phyloP scores from a whole-genome alignment of 345 rosid species.

The Iberis pinnata region DNA sequence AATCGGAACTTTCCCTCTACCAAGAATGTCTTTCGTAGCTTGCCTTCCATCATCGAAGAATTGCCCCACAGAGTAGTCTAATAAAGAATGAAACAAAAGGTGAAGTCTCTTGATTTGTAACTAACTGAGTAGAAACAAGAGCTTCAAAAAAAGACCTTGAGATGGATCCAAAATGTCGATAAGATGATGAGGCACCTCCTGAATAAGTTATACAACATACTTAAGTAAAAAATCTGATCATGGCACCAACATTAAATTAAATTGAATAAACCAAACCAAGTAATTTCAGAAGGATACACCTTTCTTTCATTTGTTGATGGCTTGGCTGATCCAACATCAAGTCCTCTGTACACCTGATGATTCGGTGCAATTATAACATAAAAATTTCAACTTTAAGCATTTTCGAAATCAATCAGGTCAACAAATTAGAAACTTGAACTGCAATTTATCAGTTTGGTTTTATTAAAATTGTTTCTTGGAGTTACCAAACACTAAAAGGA shows the following conservation, averaged over 20 bases:
- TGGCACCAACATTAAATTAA: neutral
- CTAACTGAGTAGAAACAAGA: conserved; percentile 1
- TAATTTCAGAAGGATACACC: no score
- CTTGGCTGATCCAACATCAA: conserved; percentile 47
- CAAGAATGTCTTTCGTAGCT: conserved; percentile 57
- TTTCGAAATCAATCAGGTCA: conserved; percentile 3
- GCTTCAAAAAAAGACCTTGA: conserved; percentile 45
- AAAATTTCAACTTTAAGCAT: neutral
- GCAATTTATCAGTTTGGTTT: no score
- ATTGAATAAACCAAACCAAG: no score
- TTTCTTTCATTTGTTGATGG: conserved; percentile 65
- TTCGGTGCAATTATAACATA: neutral
- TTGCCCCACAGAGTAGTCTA: conserved; percentile 86
- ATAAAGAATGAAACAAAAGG: neutral
- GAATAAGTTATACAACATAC: conserved; percentile 10
- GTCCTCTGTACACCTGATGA: conserved; percentile 75
- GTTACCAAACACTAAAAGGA: neutral
- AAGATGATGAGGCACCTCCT: conserved; percentile 89
- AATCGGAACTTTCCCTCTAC: conserved; percentile 59
- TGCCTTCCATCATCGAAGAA: conserved; percentile 71
- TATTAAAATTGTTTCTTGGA: neutral
- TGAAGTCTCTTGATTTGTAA: neutral
- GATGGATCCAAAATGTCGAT: conserved; percentile 75
- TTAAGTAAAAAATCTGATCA: neutral
- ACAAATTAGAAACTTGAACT: neutral